A percentile compares a stretch with the other conserved stretches of the same genome.
phyloP scores from a whole-genome alignment of 805 yeast species.

The Barnettozyma botsteinii region DNA sequence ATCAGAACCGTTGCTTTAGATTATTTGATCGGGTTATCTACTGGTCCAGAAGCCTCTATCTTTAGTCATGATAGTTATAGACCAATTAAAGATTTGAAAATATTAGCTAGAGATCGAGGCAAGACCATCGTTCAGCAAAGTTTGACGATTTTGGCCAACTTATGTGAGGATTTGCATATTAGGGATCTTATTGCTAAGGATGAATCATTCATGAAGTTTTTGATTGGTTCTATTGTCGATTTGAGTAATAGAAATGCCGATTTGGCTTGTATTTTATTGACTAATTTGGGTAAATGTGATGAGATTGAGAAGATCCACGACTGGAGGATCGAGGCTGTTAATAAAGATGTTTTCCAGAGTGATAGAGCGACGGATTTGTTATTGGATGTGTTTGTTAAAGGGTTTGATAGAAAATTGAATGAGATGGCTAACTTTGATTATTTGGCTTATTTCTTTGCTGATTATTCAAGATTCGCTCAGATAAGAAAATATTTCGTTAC shows the following conservation, averaged over 20 bases:
- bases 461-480: constrained; percentile 65
- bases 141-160: constrained; percentile 72
- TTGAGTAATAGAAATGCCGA: constrained; percentile 66
- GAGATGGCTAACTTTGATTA: constrained; percentile 74
- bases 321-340: constrained; percentile 29
- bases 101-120: constrained; percentile 47
- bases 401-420: constrained; percentile 66
- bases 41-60: constrained; percentile 58
- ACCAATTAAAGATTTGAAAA: constrained; percentile 69
- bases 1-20: constrained; percentile 82
- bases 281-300: constrained; percentile 81
- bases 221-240: constrained; percentile 46
- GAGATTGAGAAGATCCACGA: constrained; percentile 48
- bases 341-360: constrained; percentile 51
- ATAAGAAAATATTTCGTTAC: constrained; percentile 79
- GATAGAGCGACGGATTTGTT: constrained; percentile 64
- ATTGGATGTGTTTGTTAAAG: constrained; percentile 86
- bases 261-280: constrained; percentile 72
- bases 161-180: constrained; percentile 65
- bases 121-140: constrained; percentile 57
- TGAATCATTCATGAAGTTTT: constrained; percentile 42
- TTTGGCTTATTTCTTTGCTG: constrained; percentile 84
- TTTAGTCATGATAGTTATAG: constrained; percentile 66
- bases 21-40: constrained; percentile 74
- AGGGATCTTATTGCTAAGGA: constrained; percentile 66